A percentile compares a stretch with the other conserved stretches of the same genome.
phyloP scores from a whole-genome alignment of 169 alveolate species.

The Eimeria necatrix region DNA sequence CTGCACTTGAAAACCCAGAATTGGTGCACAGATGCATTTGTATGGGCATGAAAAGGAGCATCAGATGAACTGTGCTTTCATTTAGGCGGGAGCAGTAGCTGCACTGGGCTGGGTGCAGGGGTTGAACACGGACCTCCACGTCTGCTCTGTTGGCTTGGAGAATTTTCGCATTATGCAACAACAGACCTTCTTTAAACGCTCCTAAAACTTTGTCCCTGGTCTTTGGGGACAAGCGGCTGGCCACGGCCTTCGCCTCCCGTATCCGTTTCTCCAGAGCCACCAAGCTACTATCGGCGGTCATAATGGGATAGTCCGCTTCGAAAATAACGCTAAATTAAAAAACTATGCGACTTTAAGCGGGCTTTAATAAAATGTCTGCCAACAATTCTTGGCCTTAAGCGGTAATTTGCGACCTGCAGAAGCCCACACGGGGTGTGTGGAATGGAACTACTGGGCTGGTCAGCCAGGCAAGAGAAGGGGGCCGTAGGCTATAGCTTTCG shows the following conservation, averaged over 20 bases:
- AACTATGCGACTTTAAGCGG: no score
- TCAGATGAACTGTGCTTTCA: background rate
- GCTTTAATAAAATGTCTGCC: no score
- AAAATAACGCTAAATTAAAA: background rate
- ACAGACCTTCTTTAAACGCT: slow-evolving; percentile 4
- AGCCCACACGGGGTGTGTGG: no score
- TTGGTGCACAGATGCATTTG: background rate
- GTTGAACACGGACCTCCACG: background rate
- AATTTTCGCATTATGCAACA: background rate
- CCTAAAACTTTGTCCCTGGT: background rate
- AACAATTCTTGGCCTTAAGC: no score
- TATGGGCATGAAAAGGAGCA: background rate
- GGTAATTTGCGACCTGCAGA: no score
- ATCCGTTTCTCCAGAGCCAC: slow-evolving; percentile 16
- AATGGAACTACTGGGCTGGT: no score
- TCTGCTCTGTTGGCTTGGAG: slow-evolving; percentile 25
- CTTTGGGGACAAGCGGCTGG: background rate
- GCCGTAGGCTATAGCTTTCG: no score
- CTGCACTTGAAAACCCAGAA: background rate
- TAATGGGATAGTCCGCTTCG: background rate
- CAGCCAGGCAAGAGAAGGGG: no score
- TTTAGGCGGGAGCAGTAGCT: background rate
- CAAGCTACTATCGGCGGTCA: background rate
- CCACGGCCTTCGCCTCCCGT: background rate
- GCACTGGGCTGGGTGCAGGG: background rate